Base-by-base conservation (phyloP, 2,329 filamentous ascomycete genomes). In the Diaporthe nobilis region DNA sequence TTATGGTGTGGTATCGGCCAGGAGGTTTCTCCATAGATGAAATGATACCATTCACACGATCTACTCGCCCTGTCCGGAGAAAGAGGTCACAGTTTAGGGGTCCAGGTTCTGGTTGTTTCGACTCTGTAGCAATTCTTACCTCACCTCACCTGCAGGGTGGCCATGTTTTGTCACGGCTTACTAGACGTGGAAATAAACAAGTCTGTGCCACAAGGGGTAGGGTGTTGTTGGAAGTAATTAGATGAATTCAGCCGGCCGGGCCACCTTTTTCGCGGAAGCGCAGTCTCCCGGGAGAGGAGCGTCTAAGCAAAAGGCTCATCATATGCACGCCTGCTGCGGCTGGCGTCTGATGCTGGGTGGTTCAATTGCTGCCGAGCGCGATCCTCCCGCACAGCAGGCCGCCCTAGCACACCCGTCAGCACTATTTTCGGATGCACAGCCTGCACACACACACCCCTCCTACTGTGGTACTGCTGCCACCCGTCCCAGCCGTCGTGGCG, bases 361-460 rank as follows among this genome's bases (percentile, higher is more conserved):
- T 47, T 44, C n/a, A 31, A 31, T 10, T 68, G 44, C 44, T 68
- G 44, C 63, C 63, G 44, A 68, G 63, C 47, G 20, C 47, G 25
- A 68, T 51, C 63, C 47, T 51, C 22, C 63, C 60, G 60, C 60
- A 39, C 60, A 63, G n/a, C 25, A 60, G 37, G 60, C 63, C 61
- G 31, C 44, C 28, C n/a, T 68, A 51, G 63, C 31, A 15, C 44
- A 12, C 3, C 31, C 47, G 42, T 61, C 42, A 61, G 55, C 55
- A 72, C 51, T 72, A 72, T 72, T 72, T 72, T 25, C 8, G 44
- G 70, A 5, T 72, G 55, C 70, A 72, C 70, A 61, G 70, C 70
- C 70, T 49, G 20, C 42, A 31, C 61, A 31, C 61, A 2, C 61
- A 2, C 9, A 39, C 20, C 42, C 25, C 9, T 60, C 31, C 20